These are phyloP conservation scores for Vicia faba DNA, from an alignment of 306 rosid genomes.

Conservation along the genomic window DNA sequence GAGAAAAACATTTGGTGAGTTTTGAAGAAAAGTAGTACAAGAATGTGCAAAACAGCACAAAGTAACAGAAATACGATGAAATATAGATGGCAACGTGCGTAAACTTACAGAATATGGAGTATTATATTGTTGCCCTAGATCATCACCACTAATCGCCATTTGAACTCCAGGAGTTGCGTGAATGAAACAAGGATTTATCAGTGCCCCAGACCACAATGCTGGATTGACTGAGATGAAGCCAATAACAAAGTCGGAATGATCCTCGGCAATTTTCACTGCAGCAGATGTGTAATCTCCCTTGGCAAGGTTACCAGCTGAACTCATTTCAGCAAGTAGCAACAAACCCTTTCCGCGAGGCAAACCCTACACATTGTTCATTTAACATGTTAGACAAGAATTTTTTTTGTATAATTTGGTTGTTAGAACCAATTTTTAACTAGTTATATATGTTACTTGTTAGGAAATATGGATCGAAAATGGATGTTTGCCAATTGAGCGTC, in stretches of 20 bases:
- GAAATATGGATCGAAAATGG: too few species aligned
- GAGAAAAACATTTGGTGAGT: conserved; percentile 29
- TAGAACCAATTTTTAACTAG: too few species aligned
- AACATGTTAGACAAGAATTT: conserved; percentile 25
- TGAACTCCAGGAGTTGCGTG: conserved; percentile 93
- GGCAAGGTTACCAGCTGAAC: conserved; percentile 93
- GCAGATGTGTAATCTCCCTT: conserved; percentile 82
- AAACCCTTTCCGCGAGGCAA: conserved; percentile 77
- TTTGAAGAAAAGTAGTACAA: background rate
- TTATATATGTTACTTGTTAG: too few species aligned
- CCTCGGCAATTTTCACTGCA: conserved; percentile 79
- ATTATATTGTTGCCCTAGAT: conserved; percentile 88
- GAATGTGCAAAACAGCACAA: conserved; percentile 28
- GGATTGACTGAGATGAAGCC: conserved; percentile 95
- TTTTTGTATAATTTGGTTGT: background rate
- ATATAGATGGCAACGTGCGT: background rate
- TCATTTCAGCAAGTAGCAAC: conserved; percentile 92
- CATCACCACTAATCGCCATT: conserved; percentile 76
- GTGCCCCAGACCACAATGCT: conserved; percentile 80
- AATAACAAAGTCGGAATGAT: conserved; percentile 91
- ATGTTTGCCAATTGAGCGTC: too few species aligned
- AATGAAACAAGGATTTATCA: conserved; percentile 71
- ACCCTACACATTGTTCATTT: conserved; percentile 54
- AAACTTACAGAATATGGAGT: conserved; percentile 83
- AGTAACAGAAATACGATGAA: conserved; percentile 3